phyloP scores from a whole-genome alignment of 2,329 filamentous ascomycete species.

The Colletotrichum orchidophilum region DNA sequence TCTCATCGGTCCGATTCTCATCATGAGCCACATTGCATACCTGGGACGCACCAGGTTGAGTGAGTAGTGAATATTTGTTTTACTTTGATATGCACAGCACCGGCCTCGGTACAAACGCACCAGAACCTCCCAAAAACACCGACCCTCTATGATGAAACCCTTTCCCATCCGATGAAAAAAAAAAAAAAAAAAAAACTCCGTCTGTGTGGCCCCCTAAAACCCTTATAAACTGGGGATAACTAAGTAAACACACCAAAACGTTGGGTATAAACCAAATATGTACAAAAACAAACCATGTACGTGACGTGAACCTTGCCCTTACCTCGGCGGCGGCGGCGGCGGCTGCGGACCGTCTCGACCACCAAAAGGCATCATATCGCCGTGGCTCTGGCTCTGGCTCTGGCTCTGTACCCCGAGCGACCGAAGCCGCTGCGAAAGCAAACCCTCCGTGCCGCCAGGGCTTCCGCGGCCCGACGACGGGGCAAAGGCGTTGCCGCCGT shows the following conservation, averaged over 20 bases:
- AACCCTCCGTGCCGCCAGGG: conserved; percentile 65
- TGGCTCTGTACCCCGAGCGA: conserved; percentile 62
- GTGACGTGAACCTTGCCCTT: not conserved
- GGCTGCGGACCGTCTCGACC: not conserved
- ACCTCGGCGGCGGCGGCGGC: too few species aligned
- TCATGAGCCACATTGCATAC: not conserved
- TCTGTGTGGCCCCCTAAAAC: not conserved
- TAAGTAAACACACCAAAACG: not conserved
- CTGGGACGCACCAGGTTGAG: not conserved
- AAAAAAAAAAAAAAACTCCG: not conserved
- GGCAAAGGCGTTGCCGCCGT: conserved; percentile 65
- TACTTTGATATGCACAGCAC: not conserved
- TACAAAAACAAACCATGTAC: conserved; percentile 2
- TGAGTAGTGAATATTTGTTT: not conserved
- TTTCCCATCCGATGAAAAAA: not conserved
- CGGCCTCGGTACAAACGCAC: not conserved
- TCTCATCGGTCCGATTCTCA: not conserved
- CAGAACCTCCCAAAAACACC: not conserved
- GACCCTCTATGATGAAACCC: conserved; percentile 5
- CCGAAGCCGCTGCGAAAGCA: conserved; percentile 75
- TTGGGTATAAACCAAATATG: not conserved
- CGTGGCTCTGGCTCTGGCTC: not conserved
- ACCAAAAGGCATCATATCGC: not conserved
- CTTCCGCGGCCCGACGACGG: conserved; percentile 48
- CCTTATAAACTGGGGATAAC: not conserved